phyloP scores from a whole-genome alignment of 2,329 filamentous ascomycete species.

The Fusarium caatingaense region DNA sequence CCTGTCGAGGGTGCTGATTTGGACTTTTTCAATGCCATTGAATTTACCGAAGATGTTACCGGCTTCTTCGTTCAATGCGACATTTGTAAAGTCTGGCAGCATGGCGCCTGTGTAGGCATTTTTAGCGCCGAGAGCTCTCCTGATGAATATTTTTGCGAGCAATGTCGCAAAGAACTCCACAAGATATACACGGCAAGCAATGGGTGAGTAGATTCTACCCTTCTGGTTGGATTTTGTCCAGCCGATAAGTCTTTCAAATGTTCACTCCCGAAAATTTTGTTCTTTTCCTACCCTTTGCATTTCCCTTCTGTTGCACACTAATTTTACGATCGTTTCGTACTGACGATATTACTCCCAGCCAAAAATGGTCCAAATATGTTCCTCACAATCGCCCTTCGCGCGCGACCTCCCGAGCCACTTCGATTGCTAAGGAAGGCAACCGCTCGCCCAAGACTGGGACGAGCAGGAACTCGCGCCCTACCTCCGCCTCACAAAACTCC shows the following conservation, averaged over 20 bases:
- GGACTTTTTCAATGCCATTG: slow-evolving; percentile 68
- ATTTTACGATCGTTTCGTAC: slow-evolving; percentile 33
- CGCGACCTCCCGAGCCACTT: slow-evolving; percentile 70
- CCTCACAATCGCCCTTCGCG: slow-evolving; percentile 68
- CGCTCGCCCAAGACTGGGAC: slow-evolving; percentile 72
- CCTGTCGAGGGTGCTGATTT: slow-evolving; percentile 69
- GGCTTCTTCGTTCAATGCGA: slow-evolving; percentile 99
- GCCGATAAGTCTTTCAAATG: not conserved
- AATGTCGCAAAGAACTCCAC: slow-evolving; percentile 92
- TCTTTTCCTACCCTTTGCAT: not conserved
- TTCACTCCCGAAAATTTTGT: not conserved
- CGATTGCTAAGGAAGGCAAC: slow-evolving; percentile 62
- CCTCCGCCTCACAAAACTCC: slow-evolving; percentile 62
- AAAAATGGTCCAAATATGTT: slow-evolving; percentile 74
- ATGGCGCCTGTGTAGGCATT: slow-evolving; percentile 96
- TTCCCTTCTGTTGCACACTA: not conserved
- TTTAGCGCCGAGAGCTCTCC: slow-evolving; percentile 93
- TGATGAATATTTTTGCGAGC: slow-evolving; percentile 97
- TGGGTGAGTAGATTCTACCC: slow-evolving; percentile 72
- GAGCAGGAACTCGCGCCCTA: slow-evolving; percentile 67
- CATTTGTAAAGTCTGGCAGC: slow-evolving; percentile 97
- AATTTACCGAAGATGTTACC: slow-evolving; percentile 85
- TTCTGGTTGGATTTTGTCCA: not conserved
- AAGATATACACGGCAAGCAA: slow-evolving; percentile 82
- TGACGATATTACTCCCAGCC: slow-evolving; percentile 59